phyloP scores from a whole-genome alignment of 768 basidiomycete genomes.

The Lactifluus subvellereus region DNA sequence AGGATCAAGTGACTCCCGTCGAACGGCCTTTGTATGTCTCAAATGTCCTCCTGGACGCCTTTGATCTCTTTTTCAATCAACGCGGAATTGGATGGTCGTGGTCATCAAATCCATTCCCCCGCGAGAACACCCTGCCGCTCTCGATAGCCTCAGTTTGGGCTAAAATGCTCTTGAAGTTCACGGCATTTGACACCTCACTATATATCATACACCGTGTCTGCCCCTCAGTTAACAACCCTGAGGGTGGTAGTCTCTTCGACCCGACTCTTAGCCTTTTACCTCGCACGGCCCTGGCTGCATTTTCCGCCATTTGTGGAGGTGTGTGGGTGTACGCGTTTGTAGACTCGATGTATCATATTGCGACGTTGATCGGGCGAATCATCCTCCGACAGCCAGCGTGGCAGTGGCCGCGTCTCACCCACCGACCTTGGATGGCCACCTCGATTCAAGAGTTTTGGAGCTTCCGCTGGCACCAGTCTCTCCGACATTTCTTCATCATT shows the following conservation, averaged over 20 bases:
- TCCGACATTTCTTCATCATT: slow-evolving; percentile 31
- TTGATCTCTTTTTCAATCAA: slow-evolving; percentile 17
- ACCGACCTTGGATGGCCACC: slow-evolving; percentile 33
- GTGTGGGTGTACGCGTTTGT: slow-evolving; percentile 17
- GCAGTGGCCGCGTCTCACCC: slow-evolving; percentile 33
- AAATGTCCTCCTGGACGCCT: slow-evolving; percentile 12
- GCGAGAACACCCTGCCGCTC: background rate
- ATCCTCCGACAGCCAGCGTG: slow-evolving; percentile 30
- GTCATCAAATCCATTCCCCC: slow-evolving; percentile 7
- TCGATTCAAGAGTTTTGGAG: slow-evolving; percentile 38
- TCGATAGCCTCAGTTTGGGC: background rate
- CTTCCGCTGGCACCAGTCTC: slow-evolving; percentile 36
- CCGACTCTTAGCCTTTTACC: background rate
- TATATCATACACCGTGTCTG: background rate
- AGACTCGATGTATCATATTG: slow-evolving; percentile 26
- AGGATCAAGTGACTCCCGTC: background rate
- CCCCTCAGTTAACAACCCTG: slow-evolving; percentile 4
- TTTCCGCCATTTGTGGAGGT: slow-evolving; percentile 7
- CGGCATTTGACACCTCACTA: background rate
- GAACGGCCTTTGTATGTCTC: slow-evolving; percentile 5
- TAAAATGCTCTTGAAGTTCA: background rate
- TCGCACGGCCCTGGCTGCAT: background rate
- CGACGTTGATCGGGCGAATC: slow-evolving; percentile 27
- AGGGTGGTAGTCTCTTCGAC: slow-evolving; percentile 10
- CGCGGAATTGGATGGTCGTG: slow-evolving; percentile 21